These are phyloP conservation scores for Fusarium udum DNA, from an alignment of 2,329 filamentous ascomycete genomes.

Conservation along the genomic window DNA sequence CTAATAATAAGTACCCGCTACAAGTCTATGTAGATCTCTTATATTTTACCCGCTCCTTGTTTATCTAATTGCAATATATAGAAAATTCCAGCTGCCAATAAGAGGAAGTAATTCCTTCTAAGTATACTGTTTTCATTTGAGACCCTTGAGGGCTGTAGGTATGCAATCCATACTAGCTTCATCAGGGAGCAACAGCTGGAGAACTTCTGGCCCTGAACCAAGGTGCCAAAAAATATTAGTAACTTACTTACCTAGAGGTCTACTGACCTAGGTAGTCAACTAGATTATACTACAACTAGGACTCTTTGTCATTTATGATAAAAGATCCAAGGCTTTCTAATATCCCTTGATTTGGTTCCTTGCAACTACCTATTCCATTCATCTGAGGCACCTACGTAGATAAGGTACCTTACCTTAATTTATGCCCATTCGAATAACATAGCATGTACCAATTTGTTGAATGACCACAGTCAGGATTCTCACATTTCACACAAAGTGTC, in stretches of 20 bases:
- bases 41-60: too few species aligned
- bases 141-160: too few species aligned
- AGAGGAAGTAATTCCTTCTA: too few species aligned
- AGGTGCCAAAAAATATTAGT: background rate
- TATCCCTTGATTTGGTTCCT: background rate
- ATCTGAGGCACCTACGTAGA: background rate
- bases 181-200: background rate
- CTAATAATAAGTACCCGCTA: too few species aligned
- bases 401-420: too few species aligned
- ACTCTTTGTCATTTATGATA: background rate
- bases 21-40: too few species aligned
- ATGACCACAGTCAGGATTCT: background rate
- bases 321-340: background rate
- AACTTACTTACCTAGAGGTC: background rate
- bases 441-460: background rate
- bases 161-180: background rate
- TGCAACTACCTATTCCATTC: background rate
- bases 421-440: background rate
- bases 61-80: too few species aligned
- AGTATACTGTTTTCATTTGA: too few species aligned
- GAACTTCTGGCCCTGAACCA: background rate
- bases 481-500: background rate
- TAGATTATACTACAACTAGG: background rate
- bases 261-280: background rate
- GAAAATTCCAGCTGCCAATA: too few species aligned